Conservation (phyloP, 768 basidiomycete genomes). For the Pisolithus tinctorius region DNA sequence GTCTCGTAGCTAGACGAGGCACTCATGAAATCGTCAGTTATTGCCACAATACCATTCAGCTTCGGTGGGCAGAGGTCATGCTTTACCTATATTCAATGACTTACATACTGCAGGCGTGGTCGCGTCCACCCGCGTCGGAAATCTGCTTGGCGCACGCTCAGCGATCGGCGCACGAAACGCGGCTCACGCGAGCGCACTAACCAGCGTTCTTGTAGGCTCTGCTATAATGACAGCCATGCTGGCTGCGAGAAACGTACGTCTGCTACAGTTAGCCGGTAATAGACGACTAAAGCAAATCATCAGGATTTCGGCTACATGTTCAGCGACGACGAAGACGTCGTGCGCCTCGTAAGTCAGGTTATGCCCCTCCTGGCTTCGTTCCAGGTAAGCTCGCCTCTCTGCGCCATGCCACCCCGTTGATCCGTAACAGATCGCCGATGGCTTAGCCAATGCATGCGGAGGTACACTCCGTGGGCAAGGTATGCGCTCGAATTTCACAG, state of each 20-base stretch:
- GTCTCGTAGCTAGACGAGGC: background rate
- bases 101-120: constrained; percentile 43
- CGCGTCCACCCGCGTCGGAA: constrained; percentile 67
- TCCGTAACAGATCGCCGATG: constrained; percentile 38
- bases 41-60: constrained; percentile 72
- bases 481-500: constrained; percentile 3
- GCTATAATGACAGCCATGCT: constrained; percentile 57
- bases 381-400: constrained; percentile 28
- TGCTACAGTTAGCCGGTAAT: background rate
- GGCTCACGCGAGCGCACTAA: constrained; percentile 56
- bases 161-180: constrained; percentile 47
- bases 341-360: constrained; percentile 38
- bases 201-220: constrained; percentile 54
- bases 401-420: background rate
- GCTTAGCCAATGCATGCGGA: constrained; percentile 45
- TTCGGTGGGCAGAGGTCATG: constrained; percentile 35
- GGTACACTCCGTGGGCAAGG: constrained; percentile 45
- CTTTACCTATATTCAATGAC: background rate
- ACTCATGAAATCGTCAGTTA: constrained; percentile 31
- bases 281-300: background rate
- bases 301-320: constrained; percentile 61
- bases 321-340: constrained; percentile 57
- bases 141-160: constrained; percentile 56
- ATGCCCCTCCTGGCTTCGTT: constrained; percentile 53
- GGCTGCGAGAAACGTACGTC: constrained; percentile 46